Base-by-base conservation (phyloP, 345 rosid genomes). In the Ceriops decandra region DNA sequence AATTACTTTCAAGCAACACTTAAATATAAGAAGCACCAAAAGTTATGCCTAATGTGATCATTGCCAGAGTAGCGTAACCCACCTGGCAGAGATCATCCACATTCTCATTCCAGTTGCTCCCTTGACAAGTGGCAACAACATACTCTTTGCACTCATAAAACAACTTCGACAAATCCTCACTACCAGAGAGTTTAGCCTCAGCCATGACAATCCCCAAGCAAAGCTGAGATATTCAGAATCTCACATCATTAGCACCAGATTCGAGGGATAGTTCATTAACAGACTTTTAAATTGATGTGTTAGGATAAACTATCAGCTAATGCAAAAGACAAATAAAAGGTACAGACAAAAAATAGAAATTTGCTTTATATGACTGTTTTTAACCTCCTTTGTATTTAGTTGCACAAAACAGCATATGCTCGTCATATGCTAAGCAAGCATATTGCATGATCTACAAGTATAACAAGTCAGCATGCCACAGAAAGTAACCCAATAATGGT, bases 81-180 rank as follows among this genome's bases (percentile, higher is more conserved):
- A 95, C 97, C 95, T 87, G 93, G 78, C 90, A 88, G 64, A 95
- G 83, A 76, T 89, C 93, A 63, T 91, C 93, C 59, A 87, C 68
- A 81, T 87, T 95, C 63, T 88, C 93, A 22, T 28, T 67, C 86
- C 88, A 84, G 66, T 72, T 24, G 13, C 77, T 74, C 69, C 85
- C 87, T 78, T 87, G 97, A 81, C 88, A 95, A 76, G 77, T 76
- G 35, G 84, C 79, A 38, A 87, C 67, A 49, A 88, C 72, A 47
- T 81, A 95, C 75, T 91, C 96, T 83, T 91, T 95, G 86, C 97
- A 91, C 73, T 91, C 93, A 9, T 76, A 69, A 77, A 84, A 90
- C 68, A 87, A 83, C 83, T 87, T 91, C 10, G 88, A 86, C 79
- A 90, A 82, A 74, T 80, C 79, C 54, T 79, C 82, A 26, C 84